phyloP scores from a whole-genome alignment of 805 yeast species.

The Wickerhamomyces alni region DNA sequence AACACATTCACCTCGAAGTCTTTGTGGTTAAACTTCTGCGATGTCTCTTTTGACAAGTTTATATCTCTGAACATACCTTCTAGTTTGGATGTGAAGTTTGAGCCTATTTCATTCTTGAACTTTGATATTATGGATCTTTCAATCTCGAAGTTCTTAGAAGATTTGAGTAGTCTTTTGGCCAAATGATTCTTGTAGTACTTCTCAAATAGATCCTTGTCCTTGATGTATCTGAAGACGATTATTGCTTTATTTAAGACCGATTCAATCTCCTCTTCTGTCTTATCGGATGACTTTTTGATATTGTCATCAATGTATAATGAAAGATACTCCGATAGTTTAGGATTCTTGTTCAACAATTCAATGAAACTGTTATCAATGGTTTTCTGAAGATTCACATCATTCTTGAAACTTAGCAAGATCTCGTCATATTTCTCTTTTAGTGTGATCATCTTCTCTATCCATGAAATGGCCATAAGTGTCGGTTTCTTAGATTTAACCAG shows the following conservation, averaged over 20 bases:
- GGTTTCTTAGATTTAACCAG: slow-evolving; percentile 19
- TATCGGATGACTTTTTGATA: slow-evolving; percentile 44
- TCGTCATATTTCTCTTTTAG: slow-evolving; percentile 28
- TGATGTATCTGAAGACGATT: slow-evolving; percentile 56
- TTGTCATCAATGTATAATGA: slow-evolving; percentile 55
- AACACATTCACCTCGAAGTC: slow-evolving; percentile 46
- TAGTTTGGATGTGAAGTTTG: slow-evolving; percentile 69
- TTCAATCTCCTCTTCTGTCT: slow-evolving; percentile 38
- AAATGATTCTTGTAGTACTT: slow-evolving; percentile 79
- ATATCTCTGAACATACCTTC: slow-evolving; percentile 88
- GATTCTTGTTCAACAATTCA: slow-evolving; percentile 48
- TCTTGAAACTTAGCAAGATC: slow-evolving; percentile 40
- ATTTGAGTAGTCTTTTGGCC: slow-evolving; percentile 67
- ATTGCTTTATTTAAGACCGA: slow-evolving; percentile 49
- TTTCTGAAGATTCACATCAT: slow-evolving; percentile 43
- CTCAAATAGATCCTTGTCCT: slow-evolving; percentile 84
- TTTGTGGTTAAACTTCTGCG: slow-evolving; percentile 34
- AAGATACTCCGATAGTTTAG: slow-evolving; percentile 45
- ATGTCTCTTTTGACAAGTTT: slow-evolving; percentile 45
- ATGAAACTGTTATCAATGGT: slow-evolving; percentile 57
- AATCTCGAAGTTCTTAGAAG: slow-evolving; percentile 42
- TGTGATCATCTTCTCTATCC: slow-evolving; percentile 47
- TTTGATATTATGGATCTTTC: slow-evolving; percentile 66
- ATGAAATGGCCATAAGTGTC: slow-evolving; percentile 49
- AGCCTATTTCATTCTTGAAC: slow-evolving; percentile 71